phyloP scores from a whole-genome alignment of 2,329 filamentous ascomycete species.

The Apiospora phragmitis region DNA sequence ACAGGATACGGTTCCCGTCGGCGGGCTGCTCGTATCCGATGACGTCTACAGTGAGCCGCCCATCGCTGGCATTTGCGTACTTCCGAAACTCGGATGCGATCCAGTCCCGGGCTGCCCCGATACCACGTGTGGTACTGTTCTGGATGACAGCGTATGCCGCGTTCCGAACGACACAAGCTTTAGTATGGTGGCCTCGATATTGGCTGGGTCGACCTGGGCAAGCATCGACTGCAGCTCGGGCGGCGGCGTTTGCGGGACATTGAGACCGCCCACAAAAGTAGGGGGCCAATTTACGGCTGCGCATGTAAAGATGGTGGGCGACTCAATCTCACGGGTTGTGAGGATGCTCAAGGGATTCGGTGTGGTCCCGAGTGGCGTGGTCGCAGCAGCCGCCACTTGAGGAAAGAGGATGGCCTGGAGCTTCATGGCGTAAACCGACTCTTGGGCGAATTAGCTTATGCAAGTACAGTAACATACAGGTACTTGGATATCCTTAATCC shows the following conservation, averaged over 20 bases:
- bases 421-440: neutral
- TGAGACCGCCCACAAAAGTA: slow-evolving; percentile 25
- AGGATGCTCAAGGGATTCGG: neutral
- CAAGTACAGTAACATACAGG: neutral
- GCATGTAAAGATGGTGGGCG: slow-evolving; percentile 21
- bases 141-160: slow-evolving; percentile 56
- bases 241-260: slow-evolving; percentile 29
- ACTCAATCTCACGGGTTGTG: neutral
- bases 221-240: slow-evolving; percentile 29
- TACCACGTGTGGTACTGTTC: slow-evolving; percentile 50
- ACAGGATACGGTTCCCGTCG: slow-evolving; percentile 45
- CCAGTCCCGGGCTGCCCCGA: slow-evolving; percentile 59
- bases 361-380: neutral
- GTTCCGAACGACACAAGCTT: slow-evolving; percentile 59
- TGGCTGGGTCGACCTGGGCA: slow-evolving; percentile 35
- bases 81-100: slow-evolving; percentile 49
- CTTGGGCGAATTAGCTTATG: neutral
- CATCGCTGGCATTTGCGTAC: slow-evolving; percentile 48
- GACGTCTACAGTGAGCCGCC: slow-evolving; percentile 50
- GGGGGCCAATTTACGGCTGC: slow-evolving; percentile 31
- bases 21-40: slow-evolving; percentile 50
- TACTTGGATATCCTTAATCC: neutral
- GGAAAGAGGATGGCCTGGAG: neutral
- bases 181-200: slow-evolving; percentile 50
- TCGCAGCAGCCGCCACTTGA: neutral